Conservation (phyloP, 441 rosid genomes). For the Adansonia madagascariensis region DNA sequence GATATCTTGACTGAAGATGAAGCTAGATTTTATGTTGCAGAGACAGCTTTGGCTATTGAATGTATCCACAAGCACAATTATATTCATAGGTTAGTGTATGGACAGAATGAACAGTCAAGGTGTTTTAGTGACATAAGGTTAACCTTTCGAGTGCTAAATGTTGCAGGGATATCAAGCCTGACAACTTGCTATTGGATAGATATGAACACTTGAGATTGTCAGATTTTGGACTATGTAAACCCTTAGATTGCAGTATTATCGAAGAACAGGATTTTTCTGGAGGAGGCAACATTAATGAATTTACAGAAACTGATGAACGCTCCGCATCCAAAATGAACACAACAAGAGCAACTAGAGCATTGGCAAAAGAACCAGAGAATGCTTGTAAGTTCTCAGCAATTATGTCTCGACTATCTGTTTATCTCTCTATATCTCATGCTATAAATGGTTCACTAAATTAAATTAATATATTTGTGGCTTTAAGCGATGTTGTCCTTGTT, state of each 20-base stretch:
- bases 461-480: background rate
- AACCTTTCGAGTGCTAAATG: conserved; percentile 25
- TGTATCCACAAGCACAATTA: conserved; percentile 93
- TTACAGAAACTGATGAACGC: conserved; percentile 52
- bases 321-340: conserved; percentile 70
- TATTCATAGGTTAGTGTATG: conserved; percentile 64
- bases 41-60: conserved; percentile 93
- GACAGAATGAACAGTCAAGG: background rate
- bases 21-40: conserved; percentile 91
- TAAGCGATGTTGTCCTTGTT: background rate
- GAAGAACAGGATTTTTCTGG: conserved; percentile 75
- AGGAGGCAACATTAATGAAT: conserved; percentile 51
- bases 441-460: background rate
- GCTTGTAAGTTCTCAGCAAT: conserved; percentile 55
- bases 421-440: background rate
- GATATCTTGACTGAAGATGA: conserved; percentile 89
- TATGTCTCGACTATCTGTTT: background rate
- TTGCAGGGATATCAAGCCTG: conserved; percentile 93
- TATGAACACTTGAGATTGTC: conserved; percentile 86
- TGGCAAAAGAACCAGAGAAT: conserved; percentile 96
- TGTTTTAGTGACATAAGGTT: conserved; percentile 8
- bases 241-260: conserved; percentile 81
- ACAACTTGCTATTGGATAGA: conserved; percentile 91
- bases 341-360: conserved; percentile 84
- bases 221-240: conserved; percentile 96